Evolutionary conservation across 805 yeast genomes (phyloP).

Genomic region (Henningerozyma blattae): DNA sequence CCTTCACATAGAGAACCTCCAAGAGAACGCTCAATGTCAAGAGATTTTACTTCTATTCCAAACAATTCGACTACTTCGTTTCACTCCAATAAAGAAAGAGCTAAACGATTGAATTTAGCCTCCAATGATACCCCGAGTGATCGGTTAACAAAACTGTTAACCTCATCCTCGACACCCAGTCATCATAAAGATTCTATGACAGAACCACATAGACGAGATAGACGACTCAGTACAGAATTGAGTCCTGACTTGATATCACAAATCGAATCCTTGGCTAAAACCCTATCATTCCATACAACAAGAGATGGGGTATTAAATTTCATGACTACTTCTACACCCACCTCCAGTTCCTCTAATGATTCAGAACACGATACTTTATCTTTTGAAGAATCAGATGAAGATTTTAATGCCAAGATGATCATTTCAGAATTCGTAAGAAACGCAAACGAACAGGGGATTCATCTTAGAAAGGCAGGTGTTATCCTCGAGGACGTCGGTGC

Average conservation of each 20-base stretch:
- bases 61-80: too few relatives aligned
- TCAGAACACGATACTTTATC: neutral
- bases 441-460: slow-evolving; percentile 31
- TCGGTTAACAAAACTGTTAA: slow-evolving; percentile 7
- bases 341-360: slow-evolving; percentile 2
- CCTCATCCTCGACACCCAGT: slow-evolving; percentile 2
- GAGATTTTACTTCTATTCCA: too few relatives aligned
- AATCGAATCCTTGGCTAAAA: slow-evolving; percentile 17
- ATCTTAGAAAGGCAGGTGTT: slow-evolving; percentile 29
- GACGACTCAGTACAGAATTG: too few relatives aligned
- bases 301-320: slow-evolving; percentile 10
- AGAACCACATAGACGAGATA: too few relatives aligned
- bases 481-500: slow-evolving; percentile 24
- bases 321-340: neutral
- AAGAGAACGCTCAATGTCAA: too few relatives aligned
- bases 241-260: slow-evolving; percentile 8
- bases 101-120: too few relatives aligned
- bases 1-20: too few relatives aligned
- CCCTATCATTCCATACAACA: slow-evolving; percentile 14
- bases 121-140: slow-evolving; percentile 7
- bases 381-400: slow-evolving; percentile 1
- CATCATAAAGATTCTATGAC: neutral
- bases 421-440: slow-evolving; percentile 25
- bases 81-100: too few relatives aligned
- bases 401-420: slow-evolving; percentile 6